These are phyloP conservation scores for Phialophora verrucosa DNA, from an alignment of 2,329 filamentous ascomycete genomes.

Conservation along the genomic window DNA sequence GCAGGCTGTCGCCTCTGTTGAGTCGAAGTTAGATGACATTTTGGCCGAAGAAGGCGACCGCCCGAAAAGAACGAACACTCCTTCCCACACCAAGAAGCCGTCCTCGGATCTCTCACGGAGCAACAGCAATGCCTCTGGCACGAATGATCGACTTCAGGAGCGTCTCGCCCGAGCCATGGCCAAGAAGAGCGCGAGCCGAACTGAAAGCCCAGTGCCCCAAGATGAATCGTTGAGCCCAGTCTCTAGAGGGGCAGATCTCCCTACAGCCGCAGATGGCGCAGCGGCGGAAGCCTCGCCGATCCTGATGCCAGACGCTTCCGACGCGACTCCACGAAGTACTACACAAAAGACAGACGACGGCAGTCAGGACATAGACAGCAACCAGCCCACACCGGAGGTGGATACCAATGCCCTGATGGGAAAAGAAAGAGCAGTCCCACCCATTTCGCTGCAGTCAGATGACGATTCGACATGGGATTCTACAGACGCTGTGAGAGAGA, in stretches of 20 bases:
- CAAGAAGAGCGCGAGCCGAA: constrained; percentile 63
- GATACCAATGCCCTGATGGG: background rate
- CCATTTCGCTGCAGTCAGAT: background rate
- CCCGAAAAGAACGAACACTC: constrained; percentile 37
- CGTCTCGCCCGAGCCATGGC: constrained; percentile 85
- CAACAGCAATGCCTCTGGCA: constrained; percentile 65
- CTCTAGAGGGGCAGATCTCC: constrained; percentile 46
- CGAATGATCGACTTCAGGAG: constrained; percentile 86
- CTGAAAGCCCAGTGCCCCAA: constrained; percentile 52
- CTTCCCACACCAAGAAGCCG: constrained; percentile 29
- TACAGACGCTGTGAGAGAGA: constrained; percentile 9
- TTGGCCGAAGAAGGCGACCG: constrained; percentile 75
- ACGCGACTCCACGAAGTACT: background rate
- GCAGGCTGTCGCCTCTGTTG: constrained; percentile 89
- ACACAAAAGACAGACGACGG: background rate
- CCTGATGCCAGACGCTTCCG: background rate
- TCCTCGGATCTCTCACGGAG: constrained; percentile 61
- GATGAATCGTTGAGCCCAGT: constrained; percentile 51
- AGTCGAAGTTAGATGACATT: constrained; percentile 90
- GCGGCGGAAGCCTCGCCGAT: background rate
- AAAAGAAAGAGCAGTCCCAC: background rate
- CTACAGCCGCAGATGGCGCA: constrained; percentile 27
- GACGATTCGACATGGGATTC: constrained; percentile 17
- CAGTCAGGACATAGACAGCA: background rate
- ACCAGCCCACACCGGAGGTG: background rate